A percentile compares a stretch with the other conserved stretches of the same genome.
phyloP scores from a whole-genome alignment of 805 yeast species.

The Cyberlindnera bimundalis region DNA sequence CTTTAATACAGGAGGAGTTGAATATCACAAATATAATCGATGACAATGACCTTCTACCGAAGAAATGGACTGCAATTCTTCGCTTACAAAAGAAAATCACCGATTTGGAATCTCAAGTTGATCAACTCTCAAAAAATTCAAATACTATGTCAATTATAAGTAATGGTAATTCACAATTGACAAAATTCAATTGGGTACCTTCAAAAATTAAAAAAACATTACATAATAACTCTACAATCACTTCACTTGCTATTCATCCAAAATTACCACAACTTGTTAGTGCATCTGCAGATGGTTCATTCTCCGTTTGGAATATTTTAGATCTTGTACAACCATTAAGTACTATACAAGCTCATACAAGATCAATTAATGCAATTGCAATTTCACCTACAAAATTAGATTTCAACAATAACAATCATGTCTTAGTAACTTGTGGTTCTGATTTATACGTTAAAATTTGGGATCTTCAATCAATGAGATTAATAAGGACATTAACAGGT shows the following conservation, averaged over 20 bases:
- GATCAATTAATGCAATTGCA: conserved; percentile 54
- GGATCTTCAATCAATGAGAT: conserved; percentile 53
- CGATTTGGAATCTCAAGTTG: conserved; percentile 61
- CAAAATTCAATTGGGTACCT: conserved; percentile 27
- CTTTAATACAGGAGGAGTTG: conserved; percentile 23
- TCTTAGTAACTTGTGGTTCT: conserved; percentile 47
- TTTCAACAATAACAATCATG: conserved; percentile 22
- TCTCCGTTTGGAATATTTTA: conserved; percentile 67
- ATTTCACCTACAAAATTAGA: conserved; percentile 46
- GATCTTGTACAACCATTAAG: conserved; percentile 59
- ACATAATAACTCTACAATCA: conserved; percentile 46
- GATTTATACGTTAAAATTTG: conserved; percentile 64
- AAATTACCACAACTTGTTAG: conserved; percentile 58
- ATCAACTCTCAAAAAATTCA: conserved; percentile 44
- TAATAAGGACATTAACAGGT: conserved; percentile 65
- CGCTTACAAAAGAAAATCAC: conserved; percentile 71
- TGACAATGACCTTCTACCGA: conserved; percentile 46
- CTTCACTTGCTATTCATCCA: conserved; percentile 71
- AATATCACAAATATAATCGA: conserved; percentile 20
- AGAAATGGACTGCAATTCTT: conserved; percentile 85
- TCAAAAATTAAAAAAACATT: conserved; percentile 25
- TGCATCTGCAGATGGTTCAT: conserved; percentile 64
- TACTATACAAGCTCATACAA: conserved; percentile 71
- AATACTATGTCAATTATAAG: conserved; percentile 34
- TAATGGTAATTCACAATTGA: conserved; percentile 14